phyloP scores from a whole-genome alignment of 2,329 filamentous ascomycete species.

The Cadophora malorum region DNA sequence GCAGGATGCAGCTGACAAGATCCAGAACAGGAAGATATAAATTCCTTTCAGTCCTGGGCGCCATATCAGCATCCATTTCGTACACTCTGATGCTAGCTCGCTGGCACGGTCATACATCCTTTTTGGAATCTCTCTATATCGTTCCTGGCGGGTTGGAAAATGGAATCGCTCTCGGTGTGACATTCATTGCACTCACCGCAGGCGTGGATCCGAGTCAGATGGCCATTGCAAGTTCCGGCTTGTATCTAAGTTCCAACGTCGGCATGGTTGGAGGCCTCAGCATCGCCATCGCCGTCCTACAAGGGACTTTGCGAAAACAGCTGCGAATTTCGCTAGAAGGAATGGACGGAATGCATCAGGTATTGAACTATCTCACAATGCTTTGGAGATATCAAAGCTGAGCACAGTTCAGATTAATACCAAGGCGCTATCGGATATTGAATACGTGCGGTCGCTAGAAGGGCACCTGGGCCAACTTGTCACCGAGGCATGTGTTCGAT shows the following conservation, averaged over 20 bases:
- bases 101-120: conserved; percentile 66
- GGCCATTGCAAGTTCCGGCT: conserved; percentile 55
- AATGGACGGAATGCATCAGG: conserved; percentile 21
- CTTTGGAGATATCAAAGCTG: background rate
- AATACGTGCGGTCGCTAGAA: conserved; percentile 30
- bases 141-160: conserved; percentile 60
- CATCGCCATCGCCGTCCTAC: conserved; percentile 31
- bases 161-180: conserved; percentile 53
- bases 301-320: conserved; percentile 31
- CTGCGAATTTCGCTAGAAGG: conserved; percentile 30
- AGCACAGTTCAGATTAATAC: conserved; percentile 27
- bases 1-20: background rate
- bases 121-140: conserved; percentile 64
- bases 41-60: conserved; percentile 56
- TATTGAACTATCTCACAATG: background rate
- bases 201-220: conserved; percentile 53
- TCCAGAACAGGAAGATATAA: conserved; percentile 64
- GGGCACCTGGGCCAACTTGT: conserved; percentile 30
- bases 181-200: conserved; percentile 57
- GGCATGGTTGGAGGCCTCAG: conserved; percentile 38
- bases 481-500: conserved; percentile 34
- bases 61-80: conserved; percentile 54
- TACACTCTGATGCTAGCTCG: conserved; percentile 60
- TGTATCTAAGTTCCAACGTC: conserved; percentile 50
- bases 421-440: conserved; percentile 31